Evolutionary conservation across 2,329 filamentous ascomycete genomes (phyloP).

Genomic region (Fusarium sp.): DNA sequence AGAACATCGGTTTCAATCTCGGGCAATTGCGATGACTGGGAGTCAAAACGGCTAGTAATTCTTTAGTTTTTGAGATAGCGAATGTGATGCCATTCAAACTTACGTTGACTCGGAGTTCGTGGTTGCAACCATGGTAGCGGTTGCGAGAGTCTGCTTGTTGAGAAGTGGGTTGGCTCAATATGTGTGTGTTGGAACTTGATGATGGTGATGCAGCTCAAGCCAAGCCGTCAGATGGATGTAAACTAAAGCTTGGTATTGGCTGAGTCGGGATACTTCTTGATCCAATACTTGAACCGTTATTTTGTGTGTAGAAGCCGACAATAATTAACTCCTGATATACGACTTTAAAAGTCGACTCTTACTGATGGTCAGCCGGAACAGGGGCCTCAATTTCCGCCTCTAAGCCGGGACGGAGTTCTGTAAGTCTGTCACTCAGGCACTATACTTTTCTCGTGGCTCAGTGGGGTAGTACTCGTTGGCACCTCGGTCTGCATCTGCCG

Average conservation of each 20-base stretch:
- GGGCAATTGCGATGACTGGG: not conserved
- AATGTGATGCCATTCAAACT: not conserved
- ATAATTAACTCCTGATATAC: not conserved
- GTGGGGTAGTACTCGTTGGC: not conserved
- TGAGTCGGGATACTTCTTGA: not conserved
- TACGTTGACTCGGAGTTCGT: not conserved
- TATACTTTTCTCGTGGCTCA: not conserved
- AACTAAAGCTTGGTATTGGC: not conserved
- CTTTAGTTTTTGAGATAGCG: not conserved
- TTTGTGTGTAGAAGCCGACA: too few species aligned
- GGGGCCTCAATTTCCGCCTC: not conserved
- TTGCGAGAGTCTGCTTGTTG: not conserved
- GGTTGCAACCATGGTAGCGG: not conserved
- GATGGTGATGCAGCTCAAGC: not conserved
- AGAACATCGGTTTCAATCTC: constrained; percentile 19
- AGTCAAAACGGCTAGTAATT: not conserved
- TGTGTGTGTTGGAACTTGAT: not conserved
- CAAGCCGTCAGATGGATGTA: not conserved
- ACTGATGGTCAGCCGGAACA: not conserved
- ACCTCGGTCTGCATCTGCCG: not conserved
- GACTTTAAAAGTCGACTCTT: not conserved
- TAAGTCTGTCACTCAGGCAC: not conserved
- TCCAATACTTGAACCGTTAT: not conserved
- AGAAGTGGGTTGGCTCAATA: not conserved
- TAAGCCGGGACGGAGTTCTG: not conserved